These are phyloP conservation scores for Pyrenophora tritici-repentis DNA, from an alignment of 2,329 filamentous ascomycete genomes.

Conservation along the genomic window DNA sequence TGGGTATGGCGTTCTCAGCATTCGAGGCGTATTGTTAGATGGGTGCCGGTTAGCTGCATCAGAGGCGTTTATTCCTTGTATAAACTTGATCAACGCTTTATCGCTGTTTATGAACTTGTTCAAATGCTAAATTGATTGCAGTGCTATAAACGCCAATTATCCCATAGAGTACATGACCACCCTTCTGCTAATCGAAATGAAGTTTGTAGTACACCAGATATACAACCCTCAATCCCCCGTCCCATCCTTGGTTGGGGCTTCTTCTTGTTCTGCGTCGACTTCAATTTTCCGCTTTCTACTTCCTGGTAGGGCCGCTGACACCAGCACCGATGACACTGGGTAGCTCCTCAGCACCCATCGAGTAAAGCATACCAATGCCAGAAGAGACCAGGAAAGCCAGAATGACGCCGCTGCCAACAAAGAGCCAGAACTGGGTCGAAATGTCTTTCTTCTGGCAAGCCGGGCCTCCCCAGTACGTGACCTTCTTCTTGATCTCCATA, in stretches of 20 bases:
- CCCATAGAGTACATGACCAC: slow-evolving; percentile 27
- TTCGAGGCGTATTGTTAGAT: slow-evolving; percentile 11
- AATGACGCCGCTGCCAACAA: slow-evolving; percentile 73
- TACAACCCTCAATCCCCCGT: slow-evolving; percentile 24
- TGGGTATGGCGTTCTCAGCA: slow-evolving; percentile 10
- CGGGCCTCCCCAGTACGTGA: slow-evolving; percentile 78
- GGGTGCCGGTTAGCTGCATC: slow-evolving; percentile 2
- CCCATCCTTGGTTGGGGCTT: background rate
- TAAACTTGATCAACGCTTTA: background rate
- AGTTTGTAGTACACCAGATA: slow-evolving; percentile 37
- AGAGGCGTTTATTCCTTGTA: slow-evolving; percentile 1
- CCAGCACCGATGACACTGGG: slow-evolving; percentile 96
- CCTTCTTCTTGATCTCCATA: slow-evolving; percentile 56
- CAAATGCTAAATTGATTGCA: slow-evolving; percentile 33
- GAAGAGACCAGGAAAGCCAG: slow-evolving; percentile 71
- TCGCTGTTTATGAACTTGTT: slow-evolving; percentile 11
- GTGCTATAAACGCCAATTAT: slow-evolving; percentile 41
- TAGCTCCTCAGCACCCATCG: slow-evolving; percentile 82
- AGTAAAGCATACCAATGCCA: slow-evolving; percentile 78
- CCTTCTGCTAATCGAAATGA: slow-evolving; percentile 24
- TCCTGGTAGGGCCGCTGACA: slow-evolving; percentile 67
- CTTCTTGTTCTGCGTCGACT: background rate
- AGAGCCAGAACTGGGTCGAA: slow-evolving; percentile 85
- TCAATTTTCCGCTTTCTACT: slow-evolving; percentile 32
- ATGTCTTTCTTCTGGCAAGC: slow-evolving; percentile 92